Base-by-base conservation (phyloP, 495 filamentous ascomycete genomes). In the Podospora pseudocomata region DNA sequence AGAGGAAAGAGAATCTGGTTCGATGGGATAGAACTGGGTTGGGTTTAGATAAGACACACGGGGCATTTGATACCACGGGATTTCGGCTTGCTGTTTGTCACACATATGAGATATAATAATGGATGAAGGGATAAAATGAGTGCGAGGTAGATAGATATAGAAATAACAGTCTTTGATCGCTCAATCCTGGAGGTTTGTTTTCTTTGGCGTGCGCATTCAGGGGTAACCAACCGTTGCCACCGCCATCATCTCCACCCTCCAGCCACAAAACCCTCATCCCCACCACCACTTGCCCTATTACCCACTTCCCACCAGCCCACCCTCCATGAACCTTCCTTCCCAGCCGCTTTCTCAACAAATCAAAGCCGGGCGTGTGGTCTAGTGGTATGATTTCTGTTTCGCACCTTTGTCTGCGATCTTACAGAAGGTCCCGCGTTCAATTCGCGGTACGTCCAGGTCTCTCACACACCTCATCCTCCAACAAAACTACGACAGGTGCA, bases 331-430 rank as follows among this genome's bases (percentile, higher is more conserved):
- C 18, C 55, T 26, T 26, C 0, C 23, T 58, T 26, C 18, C 23
- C 6, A 4, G 11, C 6, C n/a, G 18, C 2, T 7, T 15, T 23
- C 23, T 7, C 55, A 58, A 58, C 55, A 19, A 58, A 58, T 3
- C 7, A 58, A 26, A 58, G 7, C 55, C 39, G 55, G 55, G 55
- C 55, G 19, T 58, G 55, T 58, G 55, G 55, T 58, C 55, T 58
- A 58, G 55, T 58, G 55, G 55, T 58, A 58, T 58, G 55, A 58
- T 58, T 58, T 58, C 55, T 58, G 55, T 58, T 58, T 58, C 55
- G 55, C 55, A 58, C 7, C 4, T 32, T 32, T 11, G 18, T 20
- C 23, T 20, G 23, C 55, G 23, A 58, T 58, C 55, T 1, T 58
- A 58, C 55, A 58, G 55, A 58, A 58, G 55, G 55, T 58, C 55